phyloP scores from a whole-genome alignment of 176 grass and related monocot genomes.

The Musa schizocarpa region DNA sequence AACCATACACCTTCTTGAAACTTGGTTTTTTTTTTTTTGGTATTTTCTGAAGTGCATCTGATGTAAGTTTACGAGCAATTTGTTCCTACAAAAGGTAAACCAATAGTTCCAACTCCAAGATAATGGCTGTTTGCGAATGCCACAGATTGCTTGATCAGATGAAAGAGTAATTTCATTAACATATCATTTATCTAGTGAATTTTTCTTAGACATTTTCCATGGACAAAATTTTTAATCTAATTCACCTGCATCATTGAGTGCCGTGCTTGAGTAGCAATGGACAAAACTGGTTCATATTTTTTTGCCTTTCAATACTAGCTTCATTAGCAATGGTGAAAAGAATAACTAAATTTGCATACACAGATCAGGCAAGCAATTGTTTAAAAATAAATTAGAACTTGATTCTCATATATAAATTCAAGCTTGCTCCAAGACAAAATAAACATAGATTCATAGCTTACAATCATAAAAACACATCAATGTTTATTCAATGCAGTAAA shows the following conservation, averaged over 20 bases:
- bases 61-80: neutral
- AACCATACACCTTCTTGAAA: too few species aligned
- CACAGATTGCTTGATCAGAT: neutral
- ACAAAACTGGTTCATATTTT: neutral
- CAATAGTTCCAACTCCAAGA: neutral
- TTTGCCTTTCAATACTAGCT: neutral
- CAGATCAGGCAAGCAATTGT: neutral
- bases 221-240: neutral
- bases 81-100: neutral
- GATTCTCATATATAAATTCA: too few species aligned
- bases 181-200: neutral
- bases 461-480: neutral
- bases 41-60: too few species aligned
- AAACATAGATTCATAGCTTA: neutral
- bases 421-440: neutral
- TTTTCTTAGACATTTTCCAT: neutral
- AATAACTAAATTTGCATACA: neutral
- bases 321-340: neutral
- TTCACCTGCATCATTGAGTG: neutral
- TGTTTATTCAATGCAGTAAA: neutral
- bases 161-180: neutral
- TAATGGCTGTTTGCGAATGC: neutral
- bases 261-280: neutral
- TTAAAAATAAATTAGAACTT: too few species aligned
- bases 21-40: too few species aligned